These are phyloP conservation scores for Penicillium silybi DNA, from an alignment of 495 filamentous ascomycete genomes.

Conservation along the genomic window DNA sequence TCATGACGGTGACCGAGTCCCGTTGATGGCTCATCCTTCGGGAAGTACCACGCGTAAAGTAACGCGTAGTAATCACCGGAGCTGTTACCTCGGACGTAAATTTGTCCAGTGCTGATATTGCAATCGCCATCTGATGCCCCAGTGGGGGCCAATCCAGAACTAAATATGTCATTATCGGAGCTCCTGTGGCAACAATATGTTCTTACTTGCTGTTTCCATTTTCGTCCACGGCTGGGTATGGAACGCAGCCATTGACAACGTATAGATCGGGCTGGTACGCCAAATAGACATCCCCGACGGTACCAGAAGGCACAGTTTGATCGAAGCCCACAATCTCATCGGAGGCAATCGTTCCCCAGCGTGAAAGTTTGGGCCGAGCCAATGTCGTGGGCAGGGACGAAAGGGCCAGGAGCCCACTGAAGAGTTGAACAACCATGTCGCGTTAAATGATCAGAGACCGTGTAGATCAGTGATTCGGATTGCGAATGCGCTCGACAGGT, in stretches of 20 bases:
- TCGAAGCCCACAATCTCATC: conserved; percentile 45
- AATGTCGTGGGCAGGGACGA: conserved; percentile 14
- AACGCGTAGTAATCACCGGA: conserved; percentile 37
- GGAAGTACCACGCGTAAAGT: conserved; percentile 55
- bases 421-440: conserved; percentile 4
- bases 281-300: conserved; percentile 38
- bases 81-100: conserved; percentile 42
- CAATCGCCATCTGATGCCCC: conserved; percentile 39
- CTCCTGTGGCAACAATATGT: not conserved
- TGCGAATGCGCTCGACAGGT: not conserved
- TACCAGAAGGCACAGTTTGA: conserved; percentile 43
- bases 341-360: conserved; percentile 36
- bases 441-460: not conserved
- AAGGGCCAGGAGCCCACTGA: conserved; percentile 10
- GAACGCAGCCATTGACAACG: conserved; percentile 51
- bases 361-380: conserved; percentile 8
- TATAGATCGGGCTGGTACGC: conserved; percentile 49
- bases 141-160: conserved; percentile 38
- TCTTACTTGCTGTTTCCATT: conserved; percentile 46
- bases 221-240: conserved; percentile 50
- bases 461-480: too few species aligned
- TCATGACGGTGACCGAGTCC: conserved; percentile 49
- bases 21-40: conserved; percentile 41
- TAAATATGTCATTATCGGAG: conserved; percentile 4
- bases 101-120: conserved; percentile 43